Conservation (phyloP, 2,329 filamentous ascomycete genomes). For the Monilinia laxa region DNA sequence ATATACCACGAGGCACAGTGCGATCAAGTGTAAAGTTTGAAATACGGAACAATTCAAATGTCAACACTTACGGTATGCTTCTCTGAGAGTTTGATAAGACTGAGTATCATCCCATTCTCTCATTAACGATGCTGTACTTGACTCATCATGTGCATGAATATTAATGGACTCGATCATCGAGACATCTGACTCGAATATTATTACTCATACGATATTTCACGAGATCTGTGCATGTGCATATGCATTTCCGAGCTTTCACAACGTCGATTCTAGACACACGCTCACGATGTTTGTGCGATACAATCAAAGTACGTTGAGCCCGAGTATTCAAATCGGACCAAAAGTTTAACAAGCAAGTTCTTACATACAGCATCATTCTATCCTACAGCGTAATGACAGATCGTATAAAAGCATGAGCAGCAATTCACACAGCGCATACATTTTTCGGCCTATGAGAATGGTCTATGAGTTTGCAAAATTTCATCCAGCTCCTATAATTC, state of each 20-base stretch:
- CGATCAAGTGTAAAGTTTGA: neutral
- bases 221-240: neutral
- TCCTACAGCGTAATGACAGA: too few species aligned
- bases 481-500: too few species aligned
- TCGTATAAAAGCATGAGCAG: neutral
- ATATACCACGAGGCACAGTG: conserved; percentile 1
- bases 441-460: too few species aligned
- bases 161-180: too few species aligned
- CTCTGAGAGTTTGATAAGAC: too few species aligned
- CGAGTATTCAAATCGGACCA: neutral
- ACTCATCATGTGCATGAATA: too few species aligned
- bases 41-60: neutral
- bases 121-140: too few species aligned
- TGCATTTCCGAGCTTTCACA: neutral
- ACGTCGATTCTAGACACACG: neutral
- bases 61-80: too few species aligned
- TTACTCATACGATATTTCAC: conserved; percentile 8
- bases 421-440: neutral
- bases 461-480: too few species aligned
- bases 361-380: neutral
- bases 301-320: neutral
- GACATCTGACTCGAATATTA: neutral
- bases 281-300: neutral
- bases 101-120: too few species aligned
- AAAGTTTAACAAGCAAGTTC: neutral